These are phyloP conservation scores for Fusarium aywerte DNA, from an alignment of 2,329 filamentous ascomycete genomes.

Conservation along the genomic window DNA sequence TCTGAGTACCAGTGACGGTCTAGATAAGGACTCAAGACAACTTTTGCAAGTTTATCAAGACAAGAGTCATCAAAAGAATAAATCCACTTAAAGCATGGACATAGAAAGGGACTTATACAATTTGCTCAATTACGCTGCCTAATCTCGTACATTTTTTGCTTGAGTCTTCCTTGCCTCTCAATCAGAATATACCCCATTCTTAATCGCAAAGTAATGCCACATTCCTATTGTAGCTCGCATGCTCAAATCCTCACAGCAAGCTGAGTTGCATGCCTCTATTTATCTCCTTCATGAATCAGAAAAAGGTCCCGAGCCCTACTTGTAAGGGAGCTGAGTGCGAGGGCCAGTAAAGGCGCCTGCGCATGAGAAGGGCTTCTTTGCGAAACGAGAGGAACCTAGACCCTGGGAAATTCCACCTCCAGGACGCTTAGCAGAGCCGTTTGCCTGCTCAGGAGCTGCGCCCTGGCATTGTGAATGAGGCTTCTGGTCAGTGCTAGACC, in stretches of 20 bases:
- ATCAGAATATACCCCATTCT: conserved; percentile 6
- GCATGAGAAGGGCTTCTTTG: conserved; percentile 6
- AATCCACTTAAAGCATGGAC: conserved; percentile 6
- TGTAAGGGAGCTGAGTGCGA: neutral
- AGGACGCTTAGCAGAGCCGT: neutral
- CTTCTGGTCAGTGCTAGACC: neutral
- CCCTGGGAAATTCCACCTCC: conserved; percentile 11
- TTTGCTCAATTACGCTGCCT: conserved; percentile 12
- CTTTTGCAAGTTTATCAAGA: conserved; percentile 56
- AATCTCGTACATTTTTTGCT: conserved; percentile 18
- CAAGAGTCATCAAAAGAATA: conserved; percentile 53
- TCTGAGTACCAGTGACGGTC: conserved; percentile 47
- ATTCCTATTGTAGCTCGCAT: neutral
- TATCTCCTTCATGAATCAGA: neutral
- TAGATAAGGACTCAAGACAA: conserved; percentile 58
- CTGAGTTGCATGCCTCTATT: neutral
- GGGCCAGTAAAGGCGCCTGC: conserved; percentile 29
- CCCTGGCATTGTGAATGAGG: neutral
- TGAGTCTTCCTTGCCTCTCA: neutral
- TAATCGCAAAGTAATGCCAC: neutral
- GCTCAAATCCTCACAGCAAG: neutral
- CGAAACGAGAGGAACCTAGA: conserved; percentile 35
- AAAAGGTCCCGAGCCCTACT: conserved; percentile 2
- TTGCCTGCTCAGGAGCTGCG: neutral
- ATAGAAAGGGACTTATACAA: neutral